Base-by-base conservation (phyloP, 306 rosid genomes). In the Vigna nakashimae region DNA sequence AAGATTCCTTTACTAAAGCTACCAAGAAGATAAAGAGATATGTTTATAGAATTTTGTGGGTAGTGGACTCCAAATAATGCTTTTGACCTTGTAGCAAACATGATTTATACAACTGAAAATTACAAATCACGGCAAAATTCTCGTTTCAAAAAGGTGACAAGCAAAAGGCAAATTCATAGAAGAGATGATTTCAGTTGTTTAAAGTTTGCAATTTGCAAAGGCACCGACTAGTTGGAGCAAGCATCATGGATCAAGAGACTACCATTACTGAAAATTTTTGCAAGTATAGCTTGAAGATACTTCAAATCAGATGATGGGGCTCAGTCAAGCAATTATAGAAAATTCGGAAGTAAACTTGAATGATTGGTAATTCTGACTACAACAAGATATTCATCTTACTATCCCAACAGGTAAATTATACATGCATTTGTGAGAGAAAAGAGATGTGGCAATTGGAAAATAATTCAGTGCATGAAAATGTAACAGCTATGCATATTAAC, bases 271-370 rank as follows among this genome's bases (percentile, higher is more conserved):
- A 57, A 18, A 67, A 36, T 48, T 45, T 80, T 75, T 74, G 65
- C 28, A 57, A 49, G 56, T 59, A 36, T 79, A 42, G 10, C 62
- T 40, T 40, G 28, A 77, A 14, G 26, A 28, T 10, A 12, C 48
- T 18, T 28, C 9, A 71, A 64, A 32, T 45, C 46, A 56, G 45
- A 20, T 40, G 48, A 82, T 18, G 69, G 63, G 57, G 24, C 62
- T 69, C 49, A n/a, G 22, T 76, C 69, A 40, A 65, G 68, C 69
- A 75, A 69, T 28, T 63, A 62, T 51, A 42, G 42, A 55, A 74
- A 80, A 32, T 32, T 5, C 30, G 52, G 42, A 50, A 14, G 67
- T 32, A 28, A 24, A 42, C 64, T 65, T 12, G 22, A 50, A 72
- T 66, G 82, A 43, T 14, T 24, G 22, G 38, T 36, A 45, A 66